phyloP scores from a whole-genome alignment of 1,284 basidiomycete genomes.

The Ganoderma resinaceum region DNA sequence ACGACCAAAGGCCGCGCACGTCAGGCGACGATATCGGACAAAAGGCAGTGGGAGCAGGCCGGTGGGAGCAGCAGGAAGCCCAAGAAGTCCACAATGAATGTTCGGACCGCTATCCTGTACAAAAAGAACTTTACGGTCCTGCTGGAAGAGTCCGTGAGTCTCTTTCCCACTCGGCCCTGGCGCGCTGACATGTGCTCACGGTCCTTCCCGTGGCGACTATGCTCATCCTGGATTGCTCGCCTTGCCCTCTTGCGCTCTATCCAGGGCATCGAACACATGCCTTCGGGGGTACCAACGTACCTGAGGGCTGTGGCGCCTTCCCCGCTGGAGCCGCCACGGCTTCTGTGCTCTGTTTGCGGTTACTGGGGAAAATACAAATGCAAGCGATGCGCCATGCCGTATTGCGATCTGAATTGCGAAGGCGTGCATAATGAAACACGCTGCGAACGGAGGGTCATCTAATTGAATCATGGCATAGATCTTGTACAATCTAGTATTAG shows the following conservation, averaged over 20 bases:
- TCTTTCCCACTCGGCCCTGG: background rate
- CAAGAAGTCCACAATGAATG: slow-evolving; percentile 83
- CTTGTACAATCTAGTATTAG: background rate
- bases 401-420: slow-evolving; percentile 64
- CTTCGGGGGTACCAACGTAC: slow-evolving; percentile 61
- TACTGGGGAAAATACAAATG: slow-evolving; percentile 74
- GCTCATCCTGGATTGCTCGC: background rate
- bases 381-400: slow-evolving; percentile 62
- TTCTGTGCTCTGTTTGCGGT: slow-evolving; percentile 72
- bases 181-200: background rate
- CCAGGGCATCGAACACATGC: slow-evolving; percentile 65
- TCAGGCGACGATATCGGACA: slow-evolving; percentile 73
- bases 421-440: slow-evolving; percentile 65
- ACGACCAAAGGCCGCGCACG: slow-evolving; percentile 69
- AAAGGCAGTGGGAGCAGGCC: slow-evolving; percentile 48
- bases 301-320: slow-evolving; percentile 60
- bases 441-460: slow-evolving; percentile 64
- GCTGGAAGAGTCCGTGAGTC: slow-evolving; percentile 79
- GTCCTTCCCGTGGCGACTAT: background rate
- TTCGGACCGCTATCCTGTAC: slow-evolving; percentile 80
- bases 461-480: slow-evolving; percentile 12
- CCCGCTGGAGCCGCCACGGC: slow-evolving; percentile 55
- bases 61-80: slow-evolving; percentile 43
- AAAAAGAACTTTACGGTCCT: slow-evolving; percentile 76
- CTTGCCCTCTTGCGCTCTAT: background rate